Evolutionary conservation across 148 eudicot species (phyloP), one percentile per base, ranked within the genome.

Genomic region (Cornus controversa): DNA sequence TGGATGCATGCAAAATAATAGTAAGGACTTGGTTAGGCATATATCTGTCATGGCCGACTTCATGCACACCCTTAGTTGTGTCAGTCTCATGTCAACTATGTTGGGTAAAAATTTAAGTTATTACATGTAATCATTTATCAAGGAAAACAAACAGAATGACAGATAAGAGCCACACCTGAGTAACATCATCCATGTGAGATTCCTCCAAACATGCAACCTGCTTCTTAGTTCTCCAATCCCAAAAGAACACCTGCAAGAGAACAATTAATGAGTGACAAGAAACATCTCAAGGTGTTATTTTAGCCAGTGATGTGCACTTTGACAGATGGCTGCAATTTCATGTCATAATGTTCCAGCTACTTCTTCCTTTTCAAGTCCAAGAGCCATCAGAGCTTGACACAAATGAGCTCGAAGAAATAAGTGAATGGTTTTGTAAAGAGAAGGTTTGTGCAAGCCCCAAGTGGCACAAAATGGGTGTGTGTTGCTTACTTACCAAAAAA

Each of bases 161-260:
- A 63, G 18, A 25, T n/a, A 66, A 37, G 15, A 31, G 57, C 10
- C 37, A 40, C 66, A 96, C 99, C 95, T 96, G 99, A 72, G 98
- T 93, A 75, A 96, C 98, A 85, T 96, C 99, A 66, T 96, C 99
- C 81, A 89, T 92, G 73, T 96, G 99, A 78, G 93, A 93, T 75
- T 96, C 99, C 81, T 90, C 98, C 83, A 96, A 76, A 83, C 97
- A 89, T n/a, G 95, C 99, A 70, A 89, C 89, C 85, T 93, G 98
- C 85, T 86, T 90, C 81, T 67, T 87, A 75, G 84, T 96, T 79
- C 99, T 92, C 91, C 93, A 89, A 85, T 96, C 99, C 99, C 99
- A 96, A 64, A 93, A 83, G 75, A 89, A 81, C 67, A 96, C 83
- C 99, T 96, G 89, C 77, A 74, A 8, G 65, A 75, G 71, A 27